Base-by-base conservation (phyloP, 805 yeast genomes). In the Wickerhamiella slavikovae region DNA sequence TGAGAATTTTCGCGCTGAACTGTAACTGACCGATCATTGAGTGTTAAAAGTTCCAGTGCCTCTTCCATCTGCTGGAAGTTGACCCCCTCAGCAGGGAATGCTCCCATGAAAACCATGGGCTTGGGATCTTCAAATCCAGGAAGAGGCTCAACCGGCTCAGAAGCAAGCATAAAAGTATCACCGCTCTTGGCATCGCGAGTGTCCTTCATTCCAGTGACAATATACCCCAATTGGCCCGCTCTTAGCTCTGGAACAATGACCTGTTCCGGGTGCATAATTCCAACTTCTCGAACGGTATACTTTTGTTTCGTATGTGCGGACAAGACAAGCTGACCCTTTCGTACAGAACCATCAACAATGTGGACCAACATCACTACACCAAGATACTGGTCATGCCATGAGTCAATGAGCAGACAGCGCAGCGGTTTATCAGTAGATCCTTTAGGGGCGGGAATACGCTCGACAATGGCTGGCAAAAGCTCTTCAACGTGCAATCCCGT, bases 91-190 rank as follows among this genome's bases (percentile, higher is more conserved):
- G 94, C 89, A 0, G 98, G 96, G 42, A 80, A 85, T 0, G 96
- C 98, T 10, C 96, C 96, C 28, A 85, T 91, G 49, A 85, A 89
- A 6, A 85, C 96, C 96, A 89, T 89, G 1, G 96, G 94, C 50
- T 89, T 83, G 1, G 92, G 83, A 43, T 80, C 94, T 51, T 83
- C 95, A 49, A 85, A 89, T 1, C 96, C 96, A 1, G 91, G 93
- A 16, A 85, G 58, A 1, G 94, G 73, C 37, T 71, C 78, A 2
- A 76, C 70, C 20, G 60, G 62, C 15, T 51, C 46, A 4, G 74
- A 75, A 11, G 40, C 39, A 2, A 40, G 41, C 62, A 68, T 67
- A 38, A 80, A 64, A 0, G 98, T 85, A 47, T 85, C 98, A 20
- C 98, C 98, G 33, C 82, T 72, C 43, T 71, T 63, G 1, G 93